Base-by-base conservation (phyloP, 768 basidiomycete genomes). In the Mycena vitilis region DNA sequence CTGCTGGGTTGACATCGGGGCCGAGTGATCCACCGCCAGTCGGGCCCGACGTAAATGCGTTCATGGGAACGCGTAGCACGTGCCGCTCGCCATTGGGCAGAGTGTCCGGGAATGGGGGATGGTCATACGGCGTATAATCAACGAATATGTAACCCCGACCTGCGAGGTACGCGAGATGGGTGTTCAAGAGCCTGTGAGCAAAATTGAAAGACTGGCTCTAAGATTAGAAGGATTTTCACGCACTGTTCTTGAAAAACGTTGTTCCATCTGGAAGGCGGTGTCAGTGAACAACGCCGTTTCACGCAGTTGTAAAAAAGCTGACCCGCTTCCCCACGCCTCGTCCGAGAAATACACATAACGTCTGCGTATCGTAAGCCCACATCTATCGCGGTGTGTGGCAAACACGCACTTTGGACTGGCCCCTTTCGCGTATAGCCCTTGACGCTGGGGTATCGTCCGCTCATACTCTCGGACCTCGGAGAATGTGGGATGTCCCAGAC, bases 91-190 rank as follows among this genome's bases (percentile, higher is more conserved):
- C 69, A 25, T 62, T 48, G 0, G 38, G 5, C 1, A 66, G 65
- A 9, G 44, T 63, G 44, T 70, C 69, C 18, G 69, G 69, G 34
- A 70, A 70, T 8, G 65, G 69, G 2, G 61, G 60, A 30, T 70
- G 64, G 48, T 65, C 64, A 5, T 56, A 40, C 1, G 69, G 54
- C 23, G 59, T 59, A 18, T 66, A 70, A 4, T 52, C 22, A 6
- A 40, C 49, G 42, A 70, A 70, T 9, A 70, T 61, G 23, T 66
- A 66, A 1, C 49, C 64, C 5, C 69, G 60, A 2, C 63, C 11
- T 6, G 48, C 13, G 1, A 66, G 53, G 7, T 66, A 55, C n/a
- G 69, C 60, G 0, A 70, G 56, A 38, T 70, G 65, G 7, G 65
- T 61, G 25, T 70, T 66, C n/a, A 70, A 6, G 1, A 70, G 22